phyloP scores from a whole-genome alignment of 495 filamentous ascomycete species.

The Ramalina intermedia region DNA sequence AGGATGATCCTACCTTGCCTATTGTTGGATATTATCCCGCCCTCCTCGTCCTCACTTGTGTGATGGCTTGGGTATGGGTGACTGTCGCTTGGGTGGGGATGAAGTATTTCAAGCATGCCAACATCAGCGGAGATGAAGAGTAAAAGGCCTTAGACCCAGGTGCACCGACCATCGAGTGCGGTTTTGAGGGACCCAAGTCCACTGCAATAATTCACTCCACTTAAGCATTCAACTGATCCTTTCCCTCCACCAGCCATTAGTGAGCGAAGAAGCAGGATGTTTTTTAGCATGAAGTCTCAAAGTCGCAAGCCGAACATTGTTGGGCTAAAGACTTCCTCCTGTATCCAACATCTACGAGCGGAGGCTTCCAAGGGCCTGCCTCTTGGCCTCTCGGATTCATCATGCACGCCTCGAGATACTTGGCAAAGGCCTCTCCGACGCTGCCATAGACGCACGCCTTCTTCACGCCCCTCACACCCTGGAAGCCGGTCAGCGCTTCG shows the following conservation, averaged over 20 bases:
- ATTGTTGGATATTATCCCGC: constrained; percentile 97
- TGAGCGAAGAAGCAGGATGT: too few relatives aligned
- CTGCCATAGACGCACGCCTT: constrained; percentile 7
- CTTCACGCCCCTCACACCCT: constrained; percentile 3
- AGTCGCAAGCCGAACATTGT: too few relatives aligned
- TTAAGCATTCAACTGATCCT: too few relatives aligned
- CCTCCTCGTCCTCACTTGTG: constrained; percentile 74
- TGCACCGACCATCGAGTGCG: neutral
- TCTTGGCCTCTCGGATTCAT: neutral
- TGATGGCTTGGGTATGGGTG: constrained; percentile 99
- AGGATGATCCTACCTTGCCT: constrained; percentile 83
- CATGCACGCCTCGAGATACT: constrained; percentile 9
- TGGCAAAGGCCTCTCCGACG: constrained; percentile 1
- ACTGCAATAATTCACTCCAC: too few relatives aligned
- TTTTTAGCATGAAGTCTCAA: too few relatives aligned
- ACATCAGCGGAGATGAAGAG: constrained; percentile 51
- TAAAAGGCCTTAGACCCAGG: constrained; percentile 9
- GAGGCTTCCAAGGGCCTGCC: neutral
- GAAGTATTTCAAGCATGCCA: constrained; percentile 98
- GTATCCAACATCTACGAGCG: too few relatives aligned
- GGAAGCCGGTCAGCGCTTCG: constrained; percentile 5
- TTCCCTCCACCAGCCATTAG: too few relatives aligned
- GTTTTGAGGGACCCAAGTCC: too few relatives aligned
- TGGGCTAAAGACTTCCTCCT: too few relatives aligned
- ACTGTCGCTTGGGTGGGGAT: constrained; percentile 94